Percentiles rank a stretch among this genome's conserved stretches.
These are phyloP conservation scores for Diplodia intermedia DNA, from an alignment of 2,329 filamentous ascomycete genomes.

Conservation along the genomic window DNA sequence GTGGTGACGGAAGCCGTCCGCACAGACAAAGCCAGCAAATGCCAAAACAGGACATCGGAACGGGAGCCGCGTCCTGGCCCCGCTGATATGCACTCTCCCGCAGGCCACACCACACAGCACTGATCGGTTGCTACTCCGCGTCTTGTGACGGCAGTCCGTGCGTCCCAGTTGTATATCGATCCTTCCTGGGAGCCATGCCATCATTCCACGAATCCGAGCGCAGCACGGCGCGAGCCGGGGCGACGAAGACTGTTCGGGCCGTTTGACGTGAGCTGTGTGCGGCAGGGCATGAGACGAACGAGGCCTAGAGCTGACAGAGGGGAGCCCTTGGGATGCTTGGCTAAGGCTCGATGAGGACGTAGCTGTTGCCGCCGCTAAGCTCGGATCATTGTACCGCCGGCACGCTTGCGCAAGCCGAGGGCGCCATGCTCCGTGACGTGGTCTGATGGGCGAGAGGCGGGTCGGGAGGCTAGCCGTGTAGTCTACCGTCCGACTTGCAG, in stretches of 20 bases:
- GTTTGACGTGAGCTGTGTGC: neutral
- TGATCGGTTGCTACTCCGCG: slow-evolving; percentile 2
- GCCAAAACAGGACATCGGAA: neutral
- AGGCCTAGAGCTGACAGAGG: neutral
- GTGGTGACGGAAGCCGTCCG: neutral
- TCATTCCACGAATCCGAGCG: neutral
- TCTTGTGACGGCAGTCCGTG: slow-evolving; percentile 2
- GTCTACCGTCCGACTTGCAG: slow-evolving; percentile 2
- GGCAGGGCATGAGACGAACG: neutral
- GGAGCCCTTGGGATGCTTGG: neutral
- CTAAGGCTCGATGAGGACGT: neutral
- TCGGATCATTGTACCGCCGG: neutral
- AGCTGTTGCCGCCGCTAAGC: neutral
- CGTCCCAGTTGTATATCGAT: neutral
- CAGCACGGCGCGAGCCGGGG: neutral
- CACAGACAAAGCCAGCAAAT: neutral
- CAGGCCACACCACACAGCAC: neutral
- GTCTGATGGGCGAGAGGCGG: neutral
- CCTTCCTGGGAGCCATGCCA: neutral
- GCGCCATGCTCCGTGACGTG: neutral
- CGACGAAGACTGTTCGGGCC: neutral
- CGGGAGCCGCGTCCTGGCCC: neutral
- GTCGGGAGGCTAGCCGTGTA: neutral
- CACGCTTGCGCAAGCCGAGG: neutral
- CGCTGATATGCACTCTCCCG: slow-evolving; percentile 2